phyloP scores from a whole-genome alignment of 1,284 basidiomycete species.

The Sanghuangporus weigelae region DNA sequence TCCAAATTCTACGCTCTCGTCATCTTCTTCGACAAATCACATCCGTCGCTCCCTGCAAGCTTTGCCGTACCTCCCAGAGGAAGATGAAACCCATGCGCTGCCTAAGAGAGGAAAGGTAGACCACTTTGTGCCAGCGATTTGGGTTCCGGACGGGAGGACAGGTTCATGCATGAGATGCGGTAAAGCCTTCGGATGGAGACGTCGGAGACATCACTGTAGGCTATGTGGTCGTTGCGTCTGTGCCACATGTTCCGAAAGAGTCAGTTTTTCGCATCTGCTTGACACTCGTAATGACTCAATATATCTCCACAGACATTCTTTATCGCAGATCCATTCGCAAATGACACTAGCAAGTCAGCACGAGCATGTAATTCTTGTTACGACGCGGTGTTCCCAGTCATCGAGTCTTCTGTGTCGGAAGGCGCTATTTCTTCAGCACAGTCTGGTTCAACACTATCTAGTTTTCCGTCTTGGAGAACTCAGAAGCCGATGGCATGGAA shows the following conservation, averaged over 20 bases:
- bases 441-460: conserved; percentile 36
- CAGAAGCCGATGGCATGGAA: conserved; percentile 8
- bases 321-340: conserved; percentile 51
- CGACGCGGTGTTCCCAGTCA: conserved; percentile 75
- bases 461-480: conserved; percentile 37
- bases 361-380: conserved; percentile 84
- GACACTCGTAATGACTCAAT: not conserved
- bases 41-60: conserved; percentile 68
- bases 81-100: conserved; percentile 29
- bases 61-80: conserved; percentile 57
- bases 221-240: conserved; percentile 88
- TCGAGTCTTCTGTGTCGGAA: conserved; percentile 33
- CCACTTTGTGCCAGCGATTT: conserved; percentile 87
- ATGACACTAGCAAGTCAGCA: conserved; percentile 55
- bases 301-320: conserved; percentile 62
- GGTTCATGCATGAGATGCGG: conserved; percentile 82
- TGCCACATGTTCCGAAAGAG: conserved; percentile 74
- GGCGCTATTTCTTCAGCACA: conserved; percentile 12
- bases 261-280: conserved; percentile 29
- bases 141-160: conserved; percentile 85
- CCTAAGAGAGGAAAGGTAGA: conserved; percentile 61
- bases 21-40: conserved; percentile 68
- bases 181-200: conserved; percentile 71
- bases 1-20: conserved; percentile 75
- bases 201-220: conserved; percentile 85